phyloP scores from a whole-genome alignment of 106 monocot species.

The Allium sativum region DNA sequence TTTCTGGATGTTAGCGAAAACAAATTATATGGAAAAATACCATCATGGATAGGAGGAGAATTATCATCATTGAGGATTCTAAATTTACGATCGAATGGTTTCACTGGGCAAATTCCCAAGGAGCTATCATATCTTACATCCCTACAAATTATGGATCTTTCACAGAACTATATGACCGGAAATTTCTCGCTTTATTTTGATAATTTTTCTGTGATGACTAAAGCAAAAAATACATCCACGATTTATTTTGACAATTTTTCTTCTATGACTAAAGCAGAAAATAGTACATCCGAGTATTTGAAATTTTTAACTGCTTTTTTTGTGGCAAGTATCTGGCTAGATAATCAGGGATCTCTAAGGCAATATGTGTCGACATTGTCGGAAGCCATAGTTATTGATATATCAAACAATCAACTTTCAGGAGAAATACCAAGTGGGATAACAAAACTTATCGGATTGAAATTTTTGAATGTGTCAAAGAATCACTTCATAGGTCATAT shows the following conservation, averaged over 20 bases:
- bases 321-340: neutral
- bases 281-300: too few relatives aligned
- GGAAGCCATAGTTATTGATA: neutral
- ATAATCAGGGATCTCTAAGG: neutral
- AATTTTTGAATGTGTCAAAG: neutral
- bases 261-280: too few relatives aligned
- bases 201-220: neutral
- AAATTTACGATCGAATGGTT: constrained; percentile 4
- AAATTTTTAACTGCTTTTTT: neutral
- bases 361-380: neutral
- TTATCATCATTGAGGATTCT: constrained; percentile 7
- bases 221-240: neutral
- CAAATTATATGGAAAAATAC: constrained; percentile 12
- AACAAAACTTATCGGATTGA: neutral
- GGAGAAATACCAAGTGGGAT: constrained; percentile 7
- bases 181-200: constrained; percentile 1
- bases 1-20: constrained; percentile 22
- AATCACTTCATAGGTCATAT: constrained; percentile 7
- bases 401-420: constrained; percentile 4
- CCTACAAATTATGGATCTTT: constrained; percentile 15
- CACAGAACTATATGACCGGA: constrained; percentile 20
- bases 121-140: neutral
- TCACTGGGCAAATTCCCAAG: constrained; percentile 5
- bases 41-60: constrained; percentile 18
- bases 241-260: too few relatives aligned